Percentiles rank a stretch among this genome's conserved stretches.
These are phyloP conservation scores for Exophiala alcalophila DNA, from an alignment of 2,329 filamentous ascomycete species.

Conservation along the genomic window DNA sequence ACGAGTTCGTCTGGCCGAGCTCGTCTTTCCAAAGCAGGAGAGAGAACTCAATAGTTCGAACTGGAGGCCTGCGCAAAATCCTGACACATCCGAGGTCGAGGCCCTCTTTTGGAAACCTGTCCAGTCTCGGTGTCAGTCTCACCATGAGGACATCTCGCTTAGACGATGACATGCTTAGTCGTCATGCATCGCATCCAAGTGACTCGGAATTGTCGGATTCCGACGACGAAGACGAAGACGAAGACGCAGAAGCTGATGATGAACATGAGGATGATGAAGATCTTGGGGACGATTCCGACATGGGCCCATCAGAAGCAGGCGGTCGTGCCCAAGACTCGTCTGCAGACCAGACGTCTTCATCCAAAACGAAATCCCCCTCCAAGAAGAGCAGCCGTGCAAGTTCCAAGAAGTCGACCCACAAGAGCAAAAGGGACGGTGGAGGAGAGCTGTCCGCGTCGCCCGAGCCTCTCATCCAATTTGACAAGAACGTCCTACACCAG, in stretches of 20 bases:
- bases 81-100: conserved; percentile 59
- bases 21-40: conserved; percentile 50
- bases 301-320: conserved; percentile 33
- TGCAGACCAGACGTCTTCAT: conserved; percentile 2
- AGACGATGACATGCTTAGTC: conserved; percentile 57
- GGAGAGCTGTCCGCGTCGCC: conserved; percentile 2
- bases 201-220: conserved; percentile 45
- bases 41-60: conserved; percentile 45
- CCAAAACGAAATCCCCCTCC: conserved; percentile 18
- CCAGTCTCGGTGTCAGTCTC: conserved; percentile 60
- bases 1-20: conserved; percentile 52
- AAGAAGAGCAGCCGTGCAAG: conserved; percentile 29
- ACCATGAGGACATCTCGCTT: conserved; percentile 75
- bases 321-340: conserved; percentile 37
- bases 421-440: conserved; percentile 6
- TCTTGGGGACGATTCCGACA: conserved; percentile 8
- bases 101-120: conserved; percentile 47
- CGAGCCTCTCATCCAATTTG: conserved; percentile 13
- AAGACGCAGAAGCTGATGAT: conserved; percentile 18
- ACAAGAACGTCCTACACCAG: conserved; percentile 10
- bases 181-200: conserved; percentile 44
- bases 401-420: conserved; percentile 21
- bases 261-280: conserved; percentile 14
- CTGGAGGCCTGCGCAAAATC: conserved; percentile 60
- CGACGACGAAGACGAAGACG: conserved; percentile 30